Evolutionary conservation across 2,329 filamentous ascomycete species (phyloP).

Genomic region (Hyphodiscus sp.): DNA sequence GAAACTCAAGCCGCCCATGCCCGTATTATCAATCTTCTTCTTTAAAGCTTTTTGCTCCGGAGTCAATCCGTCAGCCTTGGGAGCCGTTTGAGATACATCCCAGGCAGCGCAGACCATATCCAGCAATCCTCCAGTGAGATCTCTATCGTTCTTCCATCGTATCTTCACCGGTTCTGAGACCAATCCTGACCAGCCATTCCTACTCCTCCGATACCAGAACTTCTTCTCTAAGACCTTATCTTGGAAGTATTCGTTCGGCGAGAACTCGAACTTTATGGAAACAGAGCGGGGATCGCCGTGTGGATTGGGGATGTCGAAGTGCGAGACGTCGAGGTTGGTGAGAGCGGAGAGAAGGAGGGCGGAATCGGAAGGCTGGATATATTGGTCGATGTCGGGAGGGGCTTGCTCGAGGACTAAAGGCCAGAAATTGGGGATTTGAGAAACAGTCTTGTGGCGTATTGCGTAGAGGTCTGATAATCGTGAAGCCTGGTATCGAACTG

Average conservation of each 20-base stretch:
- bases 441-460: constrained; percentile 61
- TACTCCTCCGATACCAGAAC: constrained; percentile 74
- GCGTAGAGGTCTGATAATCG: constrained; percentile 65
- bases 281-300: constrained; percentile 76
- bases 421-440: constrained; percentile 85
- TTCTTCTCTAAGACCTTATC: constrained; percentile 79
- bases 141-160: constrained; percentile 79
- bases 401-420: constrained; percentile 85
- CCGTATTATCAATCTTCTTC: constrained; percentile 49
- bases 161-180: constrained; percentile 87
- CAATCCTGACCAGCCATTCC: constrained; percentile 65
- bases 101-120: constrained; percentile 65
- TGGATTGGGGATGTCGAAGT: constrained; percentile 64
- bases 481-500: constrained; percentile 66
- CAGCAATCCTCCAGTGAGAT: constrained; percentile 75
- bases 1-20: constrained; percentile 67
- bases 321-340: constrained; percentile 62
- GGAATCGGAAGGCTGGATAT: constrained; percentile 76
- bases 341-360: constrained; percentile 65
- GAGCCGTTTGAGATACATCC: constrained; percentile 48
- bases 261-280: constrained; percentile 70
- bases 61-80: constrained; percentile 32
- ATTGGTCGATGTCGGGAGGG: constrained; percentile 79
- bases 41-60: constrained; percentile 44
- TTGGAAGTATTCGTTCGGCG: constrained; percentile 75